Base-by-base conservation (phyloP, 2,329 filamentous ascomycete genomes). In the Aspergillus calidoustus region DNA sequence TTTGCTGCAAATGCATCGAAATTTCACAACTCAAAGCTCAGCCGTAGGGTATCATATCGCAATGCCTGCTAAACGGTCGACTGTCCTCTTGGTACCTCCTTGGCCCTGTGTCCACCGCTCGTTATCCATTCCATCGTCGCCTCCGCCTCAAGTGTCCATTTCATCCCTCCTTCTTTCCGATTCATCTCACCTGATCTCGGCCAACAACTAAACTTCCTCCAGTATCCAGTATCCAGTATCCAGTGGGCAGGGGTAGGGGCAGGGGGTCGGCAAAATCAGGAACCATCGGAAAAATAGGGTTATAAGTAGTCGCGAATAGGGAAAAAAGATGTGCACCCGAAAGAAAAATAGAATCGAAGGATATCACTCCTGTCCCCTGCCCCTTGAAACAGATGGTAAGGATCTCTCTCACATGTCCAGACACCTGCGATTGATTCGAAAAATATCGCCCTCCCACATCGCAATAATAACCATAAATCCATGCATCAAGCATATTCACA, bases 41-140 rank as follows among this genome's bases (percentile, higher is more conserved):
- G 73, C 72, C 73, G 73, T 76, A 76, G 74, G 74, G 74, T 77
- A 77, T 77, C 74, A 76, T 76, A 76, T 75, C 73, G 71, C 75
- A 76, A 77, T 75, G 74, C 74, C 74, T 75, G 74, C 74, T 77
- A 75, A 75, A 74, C 69, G 68, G 72, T 69, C 68, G 72, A 75
- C 73, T 72, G 73, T 69, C 68, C 73, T 73, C 70, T 68, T 70
- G 64, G 34, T 65, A 28, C 31, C 46, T 49, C 19, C 19, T 30
- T 43, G 66, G 68, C 65, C 68, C 62, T 51, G 51, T 57, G 31
- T 53, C 49, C 61, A 56, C 57, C 53, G 46, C 51, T 49, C 34
- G 50, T 49, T 22, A 50, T 57, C 49, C n/a, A 57, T 54, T 53
- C 22, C 43, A 38, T 52, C 34, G 13, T 47, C 48, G 22, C 46